These are phyloP conservation scores for Colletotrichum abscissum DNA, from an alignment of 2,329 filamentous ascomycete species.

Conservation along the genomic window DNA sequence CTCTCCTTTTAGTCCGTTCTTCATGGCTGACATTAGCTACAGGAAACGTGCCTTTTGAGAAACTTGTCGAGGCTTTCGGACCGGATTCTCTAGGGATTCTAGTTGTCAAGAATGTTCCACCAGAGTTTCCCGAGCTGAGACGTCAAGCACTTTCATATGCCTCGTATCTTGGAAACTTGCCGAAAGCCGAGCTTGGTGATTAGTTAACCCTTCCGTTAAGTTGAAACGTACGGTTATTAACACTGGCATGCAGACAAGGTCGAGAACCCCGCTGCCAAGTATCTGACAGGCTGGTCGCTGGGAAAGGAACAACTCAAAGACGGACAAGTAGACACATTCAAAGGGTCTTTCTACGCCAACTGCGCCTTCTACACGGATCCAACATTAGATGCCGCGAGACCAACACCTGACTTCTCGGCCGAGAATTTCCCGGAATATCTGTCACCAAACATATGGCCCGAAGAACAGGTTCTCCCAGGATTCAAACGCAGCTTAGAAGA, in stretches of 20 bases:
- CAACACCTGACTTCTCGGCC: conserved; percentile 66
- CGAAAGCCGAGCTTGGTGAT: conserved; percentile 76
- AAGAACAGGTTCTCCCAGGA: conserved; percentile 73
- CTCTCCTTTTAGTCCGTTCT: no score
- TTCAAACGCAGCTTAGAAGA: conserved; percentile 80
- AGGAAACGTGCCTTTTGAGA: conserved; percentile 76
- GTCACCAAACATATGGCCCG: conserved; percentile 89
- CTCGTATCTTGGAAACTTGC: conserved; percentile 87
- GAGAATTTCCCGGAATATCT: conserved; percentile 87
- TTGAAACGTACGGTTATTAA: background rate
- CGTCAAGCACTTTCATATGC: conserved; percentile 83
- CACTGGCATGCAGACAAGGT: conserved; percentile 57
- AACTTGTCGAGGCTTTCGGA: conserved; percentile 84
- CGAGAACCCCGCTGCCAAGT: conserved; percentile 70
- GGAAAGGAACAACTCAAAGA: conserved; percentile 85
- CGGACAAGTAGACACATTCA: conserved; percentile 81
- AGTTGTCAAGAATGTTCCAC: conserved; percentile 84
- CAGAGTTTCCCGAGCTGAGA: conserved; percentile 76
- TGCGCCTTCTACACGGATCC: conserved; percentile 80
- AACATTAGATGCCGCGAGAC: conserved; percentile 68
- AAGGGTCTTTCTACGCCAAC: conserved; percentile 87
- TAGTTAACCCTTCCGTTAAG: conserved; percentile 37
- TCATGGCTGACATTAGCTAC: background rate
- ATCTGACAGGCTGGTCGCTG: conserved; percentile 80
- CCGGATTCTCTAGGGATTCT: conserved; percentile 91